Conservation (phyloP, 176 grass and related monocot genomes). For the Neostapfia colusana region DNA sequence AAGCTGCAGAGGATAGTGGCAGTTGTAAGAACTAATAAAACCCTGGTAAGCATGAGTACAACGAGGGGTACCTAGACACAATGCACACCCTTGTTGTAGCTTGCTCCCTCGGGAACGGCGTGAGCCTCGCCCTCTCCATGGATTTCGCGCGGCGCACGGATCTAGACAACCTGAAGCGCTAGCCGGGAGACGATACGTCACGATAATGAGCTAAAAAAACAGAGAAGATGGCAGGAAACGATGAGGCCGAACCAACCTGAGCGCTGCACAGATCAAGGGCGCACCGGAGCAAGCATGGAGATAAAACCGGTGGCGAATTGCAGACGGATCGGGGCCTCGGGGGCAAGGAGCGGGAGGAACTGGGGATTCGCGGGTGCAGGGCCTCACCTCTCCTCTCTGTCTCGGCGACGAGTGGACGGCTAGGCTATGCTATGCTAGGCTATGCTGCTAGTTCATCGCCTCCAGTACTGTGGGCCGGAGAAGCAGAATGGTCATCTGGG, state of each 20-base stretch:
- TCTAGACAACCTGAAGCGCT: conserved; percentile 39
- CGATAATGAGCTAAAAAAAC: not conserved
- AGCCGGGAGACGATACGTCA: not conserved
- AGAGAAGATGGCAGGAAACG: too few species aligned
- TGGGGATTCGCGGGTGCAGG: not conserved
- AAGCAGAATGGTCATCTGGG: too few species aligned
- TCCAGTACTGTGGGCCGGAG: too few species aligned
- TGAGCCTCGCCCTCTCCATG: conserved; percentile 46
- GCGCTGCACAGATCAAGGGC: conserved; percentile 27
- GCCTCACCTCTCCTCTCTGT: too few species aligned
- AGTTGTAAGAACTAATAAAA: not conserved
- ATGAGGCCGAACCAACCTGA: conserved; percentile 9
- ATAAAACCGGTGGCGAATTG: not conserved
- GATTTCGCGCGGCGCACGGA: conserved; percentile 9
- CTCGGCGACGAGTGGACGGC: too few species aligned
- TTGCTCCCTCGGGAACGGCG: conserved; percentile 22
- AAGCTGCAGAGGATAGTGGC: conserved; percentile 42
- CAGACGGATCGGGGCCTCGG: not conserved
- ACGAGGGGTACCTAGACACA: conserved; percentile 52
- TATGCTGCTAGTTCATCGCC: too few species aligned
- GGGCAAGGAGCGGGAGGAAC: not conserved
- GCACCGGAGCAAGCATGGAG: conserved; percentile 10
- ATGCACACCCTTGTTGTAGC: conserved; percentile 31
- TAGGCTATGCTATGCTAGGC: too few species aligned
- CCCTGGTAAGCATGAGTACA: not conserved